A percentile compares a stretch with the other conserved stretches of the same genome.
Evolutionary conservation across 2,329 filamentous ascomycete species (phyloP).

Genomic region (Diaporthe aspalathi): DNA sequence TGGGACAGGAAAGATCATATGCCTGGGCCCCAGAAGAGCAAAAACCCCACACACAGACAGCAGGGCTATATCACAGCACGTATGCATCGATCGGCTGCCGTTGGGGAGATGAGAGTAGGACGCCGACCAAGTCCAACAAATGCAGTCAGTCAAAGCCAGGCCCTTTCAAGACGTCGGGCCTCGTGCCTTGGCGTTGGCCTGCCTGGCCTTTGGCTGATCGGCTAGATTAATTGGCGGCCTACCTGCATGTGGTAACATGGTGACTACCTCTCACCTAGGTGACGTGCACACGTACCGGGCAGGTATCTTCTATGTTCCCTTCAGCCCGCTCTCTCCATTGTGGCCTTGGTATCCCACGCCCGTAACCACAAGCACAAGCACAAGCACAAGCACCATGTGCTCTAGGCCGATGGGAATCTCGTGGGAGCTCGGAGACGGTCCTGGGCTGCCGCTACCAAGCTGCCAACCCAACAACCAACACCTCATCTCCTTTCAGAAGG

Average conservation of each 20-base stretch:
- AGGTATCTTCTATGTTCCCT: too few species aligned
- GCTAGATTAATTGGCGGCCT: not conserved
- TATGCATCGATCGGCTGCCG: not conserved
- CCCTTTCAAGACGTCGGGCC: slow-evolving; percentile 13
- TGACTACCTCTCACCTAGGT: too few species aligned
- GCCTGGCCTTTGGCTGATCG: not conserved
- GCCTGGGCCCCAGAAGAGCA: too few species aligned
- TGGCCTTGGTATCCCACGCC: not conserved
- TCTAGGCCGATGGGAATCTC: not conserved
- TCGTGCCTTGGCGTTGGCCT: not conserved
- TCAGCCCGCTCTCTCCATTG: not conserved
- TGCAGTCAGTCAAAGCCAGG: not conserved
- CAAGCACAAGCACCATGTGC: too few species aligned
- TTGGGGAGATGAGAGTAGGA: not conserved
- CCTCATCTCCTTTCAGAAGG: slow-evolving; percentile 9
- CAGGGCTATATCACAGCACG: not conserved
- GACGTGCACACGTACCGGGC: too few species aligned
- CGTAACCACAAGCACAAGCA: too few species aligned
- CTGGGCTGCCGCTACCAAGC: not conserved
- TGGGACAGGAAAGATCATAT: not conserved
- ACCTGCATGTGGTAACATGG: too few species aligned
- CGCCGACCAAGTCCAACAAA: not conserved
- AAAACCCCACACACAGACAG: not conserved
- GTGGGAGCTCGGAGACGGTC: not conserved
- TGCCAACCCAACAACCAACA: slow-evolving; percentile 2